Percentiles rank a stretch among this genome's conserved stretches.
Evolutionary conservation across 2,329 filamentous ascomycete genomes (phyloP).

Genomic region (Curvularia hawaiiensis): DNA sequence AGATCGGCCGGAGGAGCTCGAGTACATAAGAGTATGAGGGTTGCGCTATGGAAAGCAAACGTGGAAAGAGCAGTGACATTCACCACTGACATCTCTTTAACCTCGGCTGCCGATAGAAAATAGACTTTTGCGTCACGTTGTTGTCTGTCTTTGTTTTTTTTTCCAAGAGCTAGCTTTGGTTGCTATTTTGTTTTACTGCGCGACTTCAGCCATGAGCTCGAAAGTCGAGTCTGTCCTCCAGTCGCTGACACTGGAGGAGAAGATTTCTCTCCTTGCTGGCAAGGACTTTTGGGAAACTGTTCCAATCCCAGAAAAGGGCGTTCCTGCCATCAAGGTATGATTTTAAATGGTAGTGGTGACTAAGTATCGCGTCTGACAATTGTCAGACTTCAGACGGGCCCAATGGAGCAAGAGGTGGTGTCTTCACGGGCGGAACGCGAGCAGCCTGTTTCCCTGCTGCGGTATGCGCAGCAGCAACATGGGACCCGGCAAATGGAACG

Average conservation of each 20-base stretch:
- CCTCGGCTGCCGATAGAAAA: background rate
- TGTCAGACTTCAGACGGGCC: slow-evolving; percentile 67
- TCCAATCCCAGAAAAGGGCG: slow-evolving; percentile 60
- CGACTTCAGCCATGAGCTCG: slow-evolving; percentile 24
- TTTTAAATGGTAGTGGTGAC: background rate
- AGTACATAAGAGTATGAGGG: slow-evolving; percentile 10
- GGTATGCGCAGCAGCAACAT: slow-evolving; percentile 70
- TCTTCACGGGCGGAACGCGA: slow-evolving; percentile 66
- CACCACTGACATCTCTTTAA: background rate
- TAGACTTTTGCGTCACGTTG: background rate
- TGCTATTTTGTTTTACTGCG: background rate
- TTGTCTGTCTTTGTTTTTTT: background rate
- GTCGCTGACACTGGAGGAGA: slow-evolving; percentile 44
- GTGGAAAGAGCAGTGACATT: slow-evolving; percentile 7
- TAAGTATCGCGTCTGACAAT: slow-evolving; percentile 2
- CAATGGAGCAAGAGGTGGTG: slow-evolving; percentile 67
- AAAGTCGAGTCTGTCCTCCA: slow-evolving; percentile 37
- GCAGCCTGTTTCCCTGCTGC: slow-evolving; percentile 79
- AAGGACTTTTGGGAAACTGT: slow-evolving; percentile 73
- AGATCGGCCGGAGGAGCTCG: background rate
- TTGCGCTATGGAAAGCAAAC: background rate
- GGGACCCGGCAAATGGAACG: slow-evolving; percentile 66
- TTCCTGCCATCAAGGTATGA: slow-evolving; percentile 60
- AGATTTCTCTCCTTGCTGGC: slow-evolving; percentile 43
- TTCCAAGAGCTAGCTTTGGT: background rate